Percentiles rank a stretch among this genome's conserved stretches.
These are phyloP conservation scores for Incumbomyces delicatus DNA, from an alignment of 2,329 filamentous ascomycete genomes.

Conservation along the genomic window DNA sequence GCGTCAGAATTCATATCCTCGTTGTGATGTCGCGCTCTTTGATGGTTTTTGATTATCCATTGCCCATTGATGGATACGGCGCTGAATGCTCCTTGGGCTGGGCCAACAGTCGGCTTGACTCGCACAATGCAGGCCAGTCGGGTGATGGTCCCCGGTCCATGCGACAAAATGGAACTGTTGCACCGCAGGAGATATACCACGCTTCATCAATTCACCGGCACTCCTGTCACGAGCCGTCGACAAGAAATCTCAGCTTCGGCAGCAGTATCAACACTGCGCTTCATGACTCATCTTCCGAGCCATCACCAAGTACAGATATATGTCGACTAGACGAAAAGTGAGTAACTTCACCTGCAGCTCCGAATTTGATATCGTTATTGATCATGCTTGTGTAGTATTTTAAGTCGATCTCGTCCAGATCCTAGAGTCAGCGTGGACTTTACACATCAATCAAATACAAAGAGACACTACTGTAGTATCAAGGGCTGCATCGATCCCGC, in stretches of 20 bases:
- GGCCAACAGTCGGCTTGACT: background rate
- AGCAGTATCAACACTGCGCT: background rate
- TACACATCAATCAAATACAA: background rate
- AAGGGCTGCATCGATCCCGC: slow-evolving; percentile 20
- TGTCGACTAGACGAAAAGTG: background rate
- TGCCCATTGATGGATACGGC: background rate
- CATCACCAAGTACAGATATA: background rate
- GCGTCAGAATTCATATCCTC: background rate
- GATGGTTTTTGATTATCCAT: background rate
- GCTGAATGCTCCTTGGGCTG: background rate
- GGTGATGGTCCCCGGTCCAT: background rate
- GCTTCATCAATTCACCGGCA: background rate
- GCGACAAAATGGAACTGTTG: background rate
- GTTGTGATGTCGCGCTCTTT: background rate
- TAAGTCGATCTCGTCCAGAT: background rate
- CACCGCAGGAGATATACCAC: background rate
- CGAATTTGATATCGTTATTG: background rate
- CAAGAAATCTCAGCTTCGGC: background rate
- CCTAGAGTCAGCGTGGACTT: background rate
- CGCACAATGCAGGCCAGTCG: background rate
- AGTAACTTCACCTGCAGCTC: background rate
- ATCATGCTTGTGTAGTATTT: background rate
- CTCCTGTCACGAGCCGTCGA: background rate
- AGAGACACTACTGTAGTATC: slow-evolving; percentile 1
- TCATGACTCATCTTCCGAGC: background rate